phyloP scores from a whole-genome alignment of 1,284 basidiomycete species.

The Boletus mariae region DNA sequence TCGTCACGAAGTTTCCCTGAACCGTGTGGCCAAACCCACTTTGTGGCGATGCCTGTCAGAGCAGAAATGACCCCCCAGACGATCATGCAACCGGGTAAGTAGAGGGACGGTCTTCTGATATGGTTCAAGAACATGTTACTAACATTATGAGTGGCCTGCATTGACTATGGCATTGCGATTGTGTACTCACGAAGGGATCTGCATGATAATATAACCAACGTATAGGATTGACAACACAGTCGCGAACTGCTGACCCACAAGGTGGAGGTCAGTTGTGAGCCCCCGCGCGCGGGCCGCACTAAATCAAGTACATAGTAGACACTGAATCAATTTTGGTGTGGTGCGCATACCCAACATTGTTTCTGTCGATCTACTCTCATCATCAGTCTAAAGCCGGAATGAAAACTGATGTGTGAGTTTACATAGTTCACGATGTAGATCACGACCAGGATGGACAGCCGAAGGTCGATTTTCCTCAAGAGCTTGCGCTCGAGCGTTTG shows the following conservation, averaged over 20 bases:
- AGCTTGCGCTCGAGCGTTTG: conserved; percentile 43
- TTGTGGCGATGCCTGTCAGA: conserved; percentile 58
- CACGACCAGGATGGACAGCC: conserved; percentile 48
- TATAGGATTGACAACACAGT: conserved; percentile 73
- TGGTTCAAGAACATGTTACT: conserved; percentile 75
- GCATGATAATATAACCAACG: conserved; percentile 64
- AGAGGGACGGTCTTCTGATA: conserved; percentile 70
- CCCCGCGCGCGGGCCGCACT: conserved; percentile 26
- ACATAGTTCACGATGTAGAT: conserved; percentile 58
- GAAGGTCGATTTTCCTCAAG: conserved; percentile 45
- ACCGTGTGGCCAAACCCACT: conserved; percentile 35
- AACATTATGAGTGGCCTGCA: not conserved
- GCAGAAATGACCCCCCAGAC: conserved; percentile 68
- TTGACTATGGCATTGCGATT: not conserved
- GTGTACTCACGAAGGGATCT: conserved; percentile 43
- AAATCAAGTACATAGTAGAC: conserved; percentile 3
- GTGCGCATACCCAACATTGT: conserved; percentile 54
- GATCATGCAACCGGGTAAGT: conserved; percentile 70
- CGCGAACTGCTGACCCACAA: conserved; percentile 52
- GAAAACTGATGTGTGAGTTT: conserved; percentile 9
- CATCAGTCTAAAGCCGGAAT: conserved; percentile 1
- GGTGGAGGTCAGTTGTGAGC: conserved; percentile 21
- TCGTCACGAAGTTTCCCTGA: not conserved
- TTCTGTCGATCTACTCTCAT: conserved; percentile 54
- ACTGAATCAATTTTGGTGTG: not conserved